Percentiles rank a stretch among this genome's conserved stretches.
These are phyloP conservation scores for Neurospora sp. DNA, from an alignment of 2,329 filamentous ascomycete species.

Conservation along the genomic window DNA sequence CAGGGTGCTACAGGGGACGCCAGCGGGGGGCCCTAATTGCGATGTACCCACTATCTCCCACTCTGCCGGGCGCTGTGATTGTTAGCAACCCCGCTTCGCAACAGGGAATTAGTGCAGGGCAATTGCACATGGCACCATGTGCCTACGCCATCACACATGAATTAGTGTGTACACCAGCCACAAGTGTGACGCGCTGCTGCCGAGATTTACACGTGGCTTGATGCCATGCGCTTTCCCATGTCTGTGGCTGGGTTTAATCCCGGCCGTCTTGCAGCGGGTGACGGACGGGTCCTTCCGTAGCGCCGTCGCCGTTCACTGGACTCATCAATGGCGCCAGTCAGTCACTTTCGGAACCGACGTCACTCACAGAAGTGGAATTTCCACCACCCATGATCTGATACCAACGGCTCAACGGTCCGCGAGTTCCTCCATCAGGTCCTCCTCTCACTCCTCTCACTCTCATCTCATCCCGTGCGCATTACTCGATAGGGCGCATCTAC, in stretches of 20 bases:
- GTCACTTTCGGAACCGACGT: background rate
- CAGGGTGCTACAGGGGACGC: background rate
- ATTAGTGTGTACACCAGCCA: background rate
- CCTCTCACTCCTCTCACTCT: background rate
- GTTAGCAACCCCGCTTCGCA: background rate
- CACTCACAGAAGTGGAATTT: background rate
- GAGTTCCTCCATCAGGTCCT: background rate
- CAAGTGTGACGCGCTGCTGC: background rate
- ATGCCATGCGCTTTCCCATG: background rate
- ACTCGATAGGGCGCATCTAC: background rate
- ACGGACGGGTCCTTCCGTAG: background rate
- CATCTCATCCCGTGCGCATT: background rate
- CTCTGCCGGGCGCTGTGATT: background rate
- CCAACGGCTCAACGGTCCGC: background rate
- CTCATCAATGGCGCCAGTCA: background rate
- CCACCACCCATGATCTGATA: background rate
- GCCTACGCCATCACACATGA: background rate
- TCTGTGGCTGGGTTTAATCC: background rate
- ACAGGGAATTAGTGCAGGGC: background rate
- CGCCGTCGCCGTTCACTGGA: background rate
- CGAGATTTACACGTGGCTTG: background rate
- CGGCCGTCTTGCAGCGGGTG: background rate
- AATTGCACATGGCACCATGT: too few species aligned
- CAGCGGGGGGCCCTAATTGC: background rate
- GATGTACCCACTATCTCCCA: background rate